phyloP scores from a whole-genome alignment of 2,329 filamentous ascomycete genomes.

The Trichoderma lentiforme region DNA sequence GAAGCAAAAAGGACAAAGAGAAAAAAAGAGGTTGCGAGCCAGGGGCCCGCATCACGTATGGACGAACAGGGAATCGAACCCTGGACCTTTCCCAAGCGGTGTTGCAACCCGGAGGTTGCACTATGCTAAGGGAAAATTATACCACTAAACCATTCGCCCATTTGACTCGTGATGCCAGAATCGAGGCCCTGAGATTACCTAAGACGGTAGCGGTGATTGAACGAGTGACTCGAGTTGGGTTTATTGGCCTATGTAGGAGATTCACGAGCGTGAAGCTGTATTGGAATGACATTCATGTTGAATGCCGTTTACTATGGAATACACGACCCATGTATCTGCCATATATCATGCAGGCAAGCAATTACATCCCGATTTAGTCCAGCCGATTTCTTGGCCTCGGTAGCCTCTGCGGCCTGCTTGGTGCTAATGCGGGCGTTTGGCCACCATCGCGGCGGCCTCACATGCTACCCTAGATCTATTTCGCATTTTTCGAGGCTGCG shows the following conservation, averaged over 20 bases:
- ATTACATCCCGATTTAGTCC: background rate
- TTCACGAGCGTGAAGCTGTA: background rate
- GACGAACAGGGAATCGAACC: slow-evolving; percentile 22
- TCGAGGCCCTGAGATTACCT: background rate
- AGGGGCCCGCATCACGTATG: slow-evolving; percentile 1
- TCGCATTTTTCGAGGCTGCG: background rate
- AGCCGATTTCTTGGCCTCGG: background rate
- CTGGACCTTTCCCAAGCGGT: slow-evolving; percentile 19
- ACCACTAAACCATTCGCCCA: slow-evolving; percentile 19
- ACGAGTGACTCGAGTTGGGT: background rate
- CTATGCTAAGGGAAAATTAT: slow-evolving; percentile 19
- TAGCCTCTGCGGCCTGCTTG: background rate
- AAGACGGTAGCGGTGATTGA: background rate
- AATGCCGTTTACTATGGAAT: background rate
- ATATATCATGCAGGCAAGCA: background rate
- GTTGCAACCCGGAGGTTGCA: background rate
- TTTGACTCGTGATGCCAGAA: background rate
- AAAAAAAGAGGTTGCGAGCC: background rate
- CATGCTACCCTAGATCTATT: background rate
- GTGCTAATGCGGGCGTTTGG: background rate
- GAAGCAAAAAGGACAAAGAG: background rate
- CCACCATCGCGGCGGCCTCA: background rate
- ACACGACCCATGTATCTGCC: background rate
- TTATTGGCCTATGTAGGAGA: background rate
- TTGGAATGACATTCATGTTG: background rate